Conservation (phyloP, 306 rosid species). For the Cotoneaster glaucophyllus region DNA sequence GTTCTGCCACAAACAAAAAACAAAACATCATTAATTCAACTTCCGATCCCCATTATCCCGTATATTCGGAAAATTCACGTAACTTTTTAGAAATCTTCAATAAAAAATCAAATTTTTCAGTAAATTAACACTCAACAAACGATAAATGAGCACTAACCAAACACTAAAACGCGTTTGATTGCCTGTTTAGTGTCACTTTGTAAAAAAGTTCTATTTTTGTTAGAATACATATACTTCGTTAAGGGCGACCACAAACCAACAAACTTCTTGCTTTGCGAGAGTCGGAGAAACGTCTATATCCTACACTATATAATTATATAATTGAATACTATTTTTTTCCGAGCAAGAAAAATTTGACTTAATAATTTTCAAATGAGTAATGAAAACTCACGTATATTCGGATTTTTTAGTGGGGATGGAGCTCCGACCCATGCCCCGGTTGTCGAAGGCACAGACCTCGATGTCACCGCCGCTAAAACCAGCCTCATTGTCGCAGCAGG, state of each 20-base stretch:
- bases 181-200: no score
- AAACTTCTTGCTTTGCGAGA: no score
- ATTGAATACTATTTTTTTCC: no score
- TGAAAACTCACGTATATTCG: conserved; percentile 62
- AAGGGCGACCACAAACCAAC: no score
- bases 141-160: no score
- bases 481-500: conserved; percentile 31
- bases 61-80: background rate
- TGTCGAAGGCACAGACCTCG: conserved; percentile 87
- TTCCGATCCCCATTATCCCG: background rate
- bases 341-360: background rate
- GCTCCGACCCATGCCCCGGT: conserved; percentile 91
- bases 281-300: no score
- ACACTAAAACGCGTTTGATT: no score
- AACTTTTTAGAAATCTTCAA: background rate
- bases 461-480: conserved; percentile 38
- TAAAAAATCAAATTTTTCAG: no score
- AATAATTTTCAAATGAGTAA: background rate
- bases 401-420: conserved; percentile 56
- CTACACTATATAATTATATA: no score
- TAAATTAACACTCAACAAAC: no score
- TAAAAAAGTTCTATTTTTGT: no score
- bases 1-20: conserved; percentile 60
- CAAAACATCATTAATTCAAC: background rate
- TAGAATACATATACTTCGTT: no score